Conservation (phyloP, 2,329 filamentous ascomycete genomes). For the Cercospora berteroae region DNA sequence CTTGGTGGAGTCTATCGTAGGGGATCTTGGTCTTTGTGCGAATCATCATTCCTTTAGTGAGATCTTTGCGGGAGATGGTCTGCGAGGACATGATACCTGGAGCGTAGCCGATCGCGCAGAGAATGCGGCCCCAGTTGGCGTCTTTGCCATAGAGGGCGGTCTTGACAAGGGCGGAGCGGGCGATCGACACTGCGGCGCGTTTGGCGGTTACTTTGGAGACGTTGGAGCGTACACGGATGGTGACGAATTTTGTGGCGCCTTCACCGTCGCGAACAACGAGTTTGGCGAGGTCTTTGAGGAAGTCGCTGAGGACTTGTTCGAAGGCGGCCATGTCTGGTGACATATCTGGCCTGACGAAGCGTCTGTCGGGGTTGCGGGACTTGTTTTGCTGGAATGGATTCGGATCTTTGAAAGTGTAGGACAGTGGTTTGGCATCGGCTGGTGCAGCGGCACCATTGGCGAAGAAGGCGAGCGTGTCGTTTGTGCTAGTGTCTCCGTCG, state of each 20-base stretch:
- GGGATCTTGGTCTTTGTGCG: background rate
- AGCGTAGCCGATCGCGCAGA: constrained; percentile 88
- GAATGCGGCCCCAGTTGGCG: constrained; percentile 96
- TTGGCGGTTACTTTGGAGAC: constrained; percentile 54
- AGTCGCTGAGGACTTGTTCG: constrained; percentile 67
- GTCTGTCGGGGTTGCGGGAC: background rate
- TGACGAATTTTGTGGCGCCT: constrained; percentile 97
- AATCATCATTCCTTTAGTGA: background rate
- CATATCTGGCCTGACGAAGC: background rate
- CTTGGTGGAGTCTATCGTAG: constrained; percentile 43
- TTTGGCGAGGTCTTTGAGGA: constrained; percentile 81
- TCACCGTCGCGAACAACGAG: constrained; percentile 95
- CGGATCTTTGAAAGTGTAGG: background rate
- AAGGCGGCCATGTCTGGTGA: constrained; percentile 1
- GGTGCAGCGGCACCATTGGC: constrained; percentile 79
- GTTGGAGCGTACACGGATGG: constrained; percentile 65
- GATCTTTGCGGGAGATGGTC: constrained; percentile 23
- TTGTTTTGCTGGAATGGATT: background rate
- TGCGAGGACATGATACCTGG: constrained; percentile 52
- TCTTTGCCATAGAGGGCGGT: constrained; percentile 96
- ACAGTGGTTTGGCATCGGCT: constrained; percentile 10
- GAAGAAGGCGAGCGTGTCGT: constrained; percentile 92
- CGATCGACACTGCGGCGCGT: constrained; percentile 81
- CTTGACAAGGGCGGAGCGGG: constrained; percentile 89
- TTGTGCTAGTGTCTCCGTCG: constrained; percentile 95